Evolutionary conservation across 768 basidiomycete genomes (phyloP).

Genomic region (Panaeolus cyanescens): DNA sequence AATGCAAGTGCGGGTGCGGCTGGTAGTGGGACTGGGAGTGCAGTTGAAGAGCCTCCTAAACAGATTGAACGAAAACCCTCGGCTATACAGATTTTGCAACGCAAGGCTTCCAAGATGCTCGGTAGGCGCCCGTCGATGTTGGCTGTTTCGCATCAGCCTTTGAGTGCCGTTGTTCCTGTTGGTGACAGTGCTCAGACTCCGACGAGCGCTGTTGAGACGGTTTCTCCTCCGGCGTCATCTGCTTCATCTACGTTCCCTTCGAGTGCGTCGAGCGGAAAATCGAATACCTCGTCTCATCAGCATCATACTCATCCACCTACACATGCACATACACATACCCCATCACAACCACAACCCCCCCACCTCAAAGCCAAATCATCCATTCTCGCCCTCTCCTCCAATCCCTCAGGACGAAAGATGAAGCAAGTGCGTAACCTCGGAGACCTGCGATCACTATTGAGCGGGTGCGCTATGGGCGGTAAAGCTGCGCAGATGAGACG

Average conservation of each 20-base stretch:
- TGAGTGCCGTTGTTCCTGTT: neutral
- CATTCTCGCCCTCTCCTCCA: neutral
- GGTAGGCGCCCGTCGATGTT: neutral
- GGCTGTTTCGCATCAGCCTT: neutral
- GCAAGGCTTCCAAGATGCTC: no score
- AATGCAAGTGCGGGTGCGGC: neutral
- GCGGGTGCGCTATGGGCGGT: neutral
- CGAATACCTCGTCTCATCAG: neutral
- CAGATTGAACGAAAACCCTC: neutral
- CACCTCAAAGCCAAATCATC: neutral
- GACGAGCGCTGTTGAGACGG: no score
- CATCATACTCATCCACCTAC: neutral
- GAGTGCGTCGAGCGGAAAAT: no score
- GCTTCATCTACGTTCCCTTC: neutral
- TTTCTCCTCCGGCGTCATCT: neutral
- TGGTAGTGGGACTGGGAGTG: neutral
- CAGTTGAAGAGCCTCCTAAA: neutral
- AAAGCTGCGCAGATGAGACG: neutral
- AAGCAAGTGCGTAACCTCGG: neutral
- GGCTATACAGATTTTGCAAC: neutral
- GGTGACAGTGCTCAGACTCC: neutral
- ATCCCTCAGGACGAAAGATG: neutral
- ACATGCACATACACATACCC: no score
- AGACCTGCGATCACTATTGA: neutral
- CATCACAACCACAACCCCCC: no score